Evolutionary conservation across 805 yeast species (phyloP), one percentile per base, ranked within the genome.

Genomic region (Cephaloascus fragrans): DNA sequence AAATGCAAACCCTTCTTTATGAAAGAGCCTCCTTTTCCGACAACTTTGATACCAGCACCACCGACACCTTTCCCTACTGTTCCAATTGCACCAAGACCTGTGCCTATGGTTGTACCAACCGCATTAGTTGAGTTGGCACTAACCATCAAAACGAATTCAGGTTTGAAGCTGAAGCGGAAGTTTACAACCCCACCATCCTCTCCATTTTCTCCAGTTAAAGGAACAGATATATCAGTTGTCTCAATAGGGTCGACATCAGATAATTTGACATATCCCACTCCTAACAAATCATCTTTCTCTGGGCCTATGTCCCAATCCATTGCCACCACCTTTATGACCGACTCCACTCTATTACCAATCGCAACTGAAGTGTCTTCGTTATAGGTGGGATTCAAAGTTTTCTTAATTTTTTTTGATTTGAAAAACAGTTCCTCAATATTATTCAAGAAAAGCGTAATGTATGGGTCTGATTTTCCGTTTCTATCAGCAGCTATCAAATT

Each of bases 231-330:
- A 15, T 72, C 77, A 14, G 63, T 58, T 20, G 65, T 63, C 4
- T 59, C 51, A 39, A 71, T 67, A 3, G 88, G 84, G 45, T 78
- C 77, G 16, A 89, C 63, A 12, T 75, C 74, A 0, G 73, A 56
- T 41, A 90, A 61, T 9, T 74, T 70, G 40, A 88, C 55, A 18
- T 53, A 48, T 8, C 78, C 84, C 26, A 64, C 66, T 41, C 97
- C 95, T 40, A 93, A 68, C 45, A 69, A 65, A 58, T 93, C 99
- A 59, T 93, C 90, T 43, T 74, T 75, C 42, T 80, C 87, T 35
- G 86, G 79, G 47, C 96, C 96, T 46, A 90, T 76, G 60, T 93
- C 99, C 96, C 97, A 90, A 56, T 93, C 99, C 52, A 55, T 70
- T 14, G 84, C 75, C 41, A 69, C 73, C 40, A 85, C 67, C 41